phyloP scores from a whole-genome alignment of 495 filamentous ascomycete genomes.

The Penicillium dipodomyicola region DNA sequence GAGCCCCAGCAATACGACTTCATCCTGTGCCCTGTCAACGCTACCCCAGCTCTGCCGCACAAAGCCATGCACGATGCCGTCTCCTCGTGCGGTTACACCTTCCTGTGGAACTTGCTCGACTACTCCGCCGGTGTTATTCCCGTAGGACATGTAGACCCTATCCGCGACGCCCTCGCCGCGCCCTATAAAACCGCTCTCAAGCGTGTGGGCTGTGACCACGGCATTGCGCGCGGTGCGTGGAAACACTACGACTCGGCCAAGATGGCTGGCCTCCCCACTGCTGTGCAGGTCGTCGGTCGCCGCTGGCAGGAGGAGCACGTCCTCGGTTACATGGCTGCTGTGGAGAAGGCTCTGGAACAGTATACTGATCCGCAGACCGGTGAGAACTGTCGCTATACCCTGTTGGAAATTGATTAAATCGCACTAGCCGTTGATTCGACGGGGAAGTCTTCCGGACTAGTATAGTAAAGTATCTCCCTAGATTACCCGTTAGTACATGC shows the following conservation, averaged over 20 bases:
- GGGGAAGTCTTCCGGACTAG: not conserved
- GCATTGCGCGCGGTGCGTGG: constrained; percentile 80
- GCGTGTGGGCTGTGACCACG: constrained; percentile 55
- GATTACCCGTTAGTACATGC: not conserved
- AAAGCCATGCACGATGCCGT: constrained; percentile 84
- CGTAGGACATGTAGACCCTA: constrained; percentile 76
- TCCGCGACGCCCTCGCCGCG: constrained; percentile 60
- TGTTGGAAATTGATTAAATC: constrained; percentile 57
- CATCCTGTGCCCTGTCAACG: constrained; percentile 81
- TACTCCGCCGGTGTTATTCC: constrained; percentile 85
- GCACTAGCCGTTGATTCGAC: not conserved
- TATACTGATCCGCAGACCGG: constrained; percentile 34
- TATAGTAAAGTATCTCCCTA: not conserved
- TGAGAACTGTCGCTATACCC: constrained; percentile 57
- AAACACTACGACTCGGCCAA: constrained; percentile 77
- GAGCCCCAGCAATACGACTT: constrained; percentile 66
- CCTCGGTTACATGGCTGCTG: constrained; percentile 73
- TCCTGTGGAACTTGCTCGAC: constrained; percentile 92
- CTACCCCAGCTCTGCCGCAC: constrained; percentile 86
- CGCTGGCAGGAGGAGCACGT: constrained; percentile 92
- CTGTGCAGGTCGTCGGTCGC: constrained; percentile 79
- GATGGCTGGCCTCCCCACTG: constrained; percentile 88
- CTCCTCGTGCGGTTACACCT: constrained; percentile 89
- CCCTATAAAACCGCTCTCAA: constrained; percentile 50
- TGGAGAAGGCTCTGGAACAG: constrained; percentile 70